A percentile compares a stretch with the other conserved stretches of the same genome.
Conservation (phyloP, 1,139 yeast genomes). For the Pichia sp. region DNA sequence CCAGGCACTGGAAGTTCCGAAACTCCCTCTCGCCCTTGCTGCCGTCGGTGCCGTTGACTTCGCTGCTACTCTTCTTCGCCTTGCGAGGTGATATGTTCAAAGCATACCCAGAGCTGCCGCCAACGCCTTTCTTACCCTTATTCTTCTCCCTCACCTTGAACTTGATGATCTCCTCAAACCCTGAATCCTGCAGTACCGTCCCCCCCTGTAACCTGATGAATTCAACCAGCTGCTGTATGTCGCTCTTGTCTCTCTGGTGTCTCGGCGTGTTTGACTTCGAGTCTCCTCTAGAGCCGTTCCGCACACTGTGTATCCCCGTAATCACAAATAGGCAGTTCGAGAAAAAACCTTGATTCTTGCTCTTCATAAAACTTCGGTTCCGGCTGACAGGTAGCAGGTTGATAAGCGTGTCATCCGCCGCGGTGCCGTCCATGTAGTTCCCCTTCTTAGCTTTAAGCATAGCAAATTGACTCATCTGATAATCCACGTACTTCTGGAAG, state of each 20-base stretch:
- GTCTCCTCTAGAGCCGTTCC: slow-evolving; percentile 2
- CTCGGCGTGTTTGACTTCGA: slow-evolving; percentile 14
- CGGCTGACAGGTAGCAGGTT: background rate
- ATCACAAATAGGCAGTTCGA: slow-evolving; percentile 15
- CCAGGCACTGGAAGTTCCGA: slow-evolving; percentile 6
- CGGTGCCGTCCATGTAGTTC: background rate
- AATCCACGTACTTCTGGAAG: slow-evolving; percentile 18
- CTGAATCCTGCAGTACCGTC: slow-evolving; percentile 10
- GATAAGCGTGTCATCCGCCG: slow-evolving; percentile 5
- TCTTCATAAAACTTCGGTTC: slow-evolving; percentile 10
- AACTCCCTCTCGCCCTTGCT: slow-evolving; percentile 7
- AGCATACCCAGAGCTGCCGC: background rate
- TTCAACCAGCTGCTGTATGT: slow-evolving; percentile 2
- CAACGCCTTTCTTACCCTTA: background rate
- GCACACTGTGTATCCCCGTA: slow-evolving; percentile 11
- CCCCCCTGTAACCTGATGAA: slow-evolving; percentile 16
- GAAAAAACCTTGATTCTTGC: slow-evolving; percentile 11
- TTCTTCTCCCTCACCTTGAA: slow-evolving; percentile 1
- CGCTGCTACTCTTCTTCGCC: slow-evolving; percentile 45
- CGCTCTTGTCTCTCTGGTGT: slow-evolving; percentile 12
- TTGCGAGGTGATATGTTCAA: slow-evolving; percentile 9
- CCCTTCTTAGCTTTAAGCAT: background rate
- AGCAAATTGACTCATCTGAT: slow-evolving; percentile 9
- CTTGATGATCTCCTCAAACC: slow-evolving; percentile 13
- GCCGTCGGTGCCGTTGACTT: background rate